Percentiles rank a stretch among this genome's conserved stretches.
Evolutionary conservation across 164 flowering plant species (phyloP).

Genomic region (Akebia trifoliata): DNA sequence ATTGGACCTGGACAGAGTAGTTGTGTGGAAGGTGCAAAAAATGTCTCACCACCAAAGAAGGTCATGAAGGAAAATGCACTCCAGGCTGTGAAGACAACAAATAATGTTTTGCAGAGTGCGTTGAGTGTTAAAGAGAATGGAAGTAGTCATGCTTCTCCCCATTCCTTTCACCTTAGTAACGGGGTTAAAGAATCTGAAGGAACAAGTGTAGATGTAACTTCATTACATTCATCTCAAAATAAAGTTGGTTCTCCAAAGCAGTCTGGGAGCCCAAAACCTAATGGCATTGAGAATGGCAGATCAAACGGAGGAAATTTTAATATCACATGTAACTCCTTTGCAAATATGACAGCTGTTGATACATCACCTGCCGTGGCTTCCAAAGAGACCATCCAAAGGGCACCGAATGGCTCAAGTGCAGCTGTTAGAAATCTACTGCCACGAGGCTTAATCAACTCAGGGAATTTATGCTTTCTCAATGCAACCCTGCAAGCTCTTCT

Average conservation of each 20-base stretch:
- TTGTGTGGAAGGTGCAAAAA: conserved; percentile 20
- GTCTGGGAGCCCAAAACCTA: conserved; percentile 14
- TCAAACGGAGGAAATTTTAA: conserved; percentile 6
- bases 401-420: conserved; percentile 20
- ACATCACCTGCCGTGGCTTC: conserved; percentile 13
- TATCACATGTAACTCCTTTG: conserved; percentile 3
- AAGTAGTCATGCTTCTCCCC: conserved; percentile 7
- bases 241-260: conserved; percentile 22
- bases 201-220: conserved; percentile 11
- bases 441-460: conserved; percentile 81
- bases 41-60: conserved; percentile 10
- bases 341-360: conserved; percentile 16
- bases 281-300: conserved; percentile 24
- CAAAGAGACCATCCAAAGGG: conserved; percentile 22
- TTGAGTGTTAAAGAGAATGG: conserved; percentile 41
- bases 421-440: conserved; percentile 40
- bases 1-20: conserved; percentile 18
- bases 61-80: conserved; percentile 13
- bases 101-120: conserved; percentile 11
- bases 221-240: conserved; percentile 18
- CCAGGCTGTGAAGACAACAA: conserved; percentile 12
- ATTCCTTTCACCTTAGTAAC: conserved; percentile 19
- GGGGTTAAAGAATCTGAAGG: conserved; percentile 22
- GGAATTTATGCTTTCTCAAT: conserved; percentile 94
- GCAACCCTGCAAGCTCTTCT: conserved; percentile 92